These are phyloP conservation scores for Lichina pygmaea DNA, from an alignment of 495 filamentous ascomycete genomes.

Conservation along the genomic window DNA sequence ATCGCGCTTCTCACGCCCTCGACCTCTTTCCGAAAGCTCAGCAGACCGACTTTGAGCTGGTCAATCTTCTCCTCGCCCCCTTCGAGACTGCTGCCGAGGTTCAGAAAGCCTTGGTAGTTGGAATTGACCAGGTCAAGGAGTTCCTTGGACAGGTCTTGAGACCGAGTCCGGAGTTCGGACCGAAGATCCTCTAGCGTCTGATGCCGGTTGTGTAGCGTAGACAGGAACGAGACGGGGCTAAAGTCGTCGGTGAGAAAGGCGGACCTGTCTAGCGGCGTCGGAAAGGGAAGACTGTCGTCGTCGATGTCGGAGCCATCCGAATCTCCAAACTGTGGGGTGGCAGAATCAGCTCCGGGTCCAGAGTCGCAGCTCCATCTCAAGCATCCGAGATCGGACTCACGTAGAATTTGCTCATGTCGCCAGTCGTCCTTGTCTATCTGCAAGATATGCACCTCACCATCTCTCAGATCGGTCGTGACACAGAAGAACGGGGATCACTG, in stretches of 20 bases:
- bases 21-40: slow-evolving; percentile 64
- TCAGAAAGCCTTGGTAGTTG: slow-evolving; percentile 76
- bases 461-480: too few species aligned
- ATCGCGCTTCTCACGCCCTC: slow-evolving; percentile 27
- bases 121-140: slow-evolving; percentile 80
- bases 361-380: too few species aligned
- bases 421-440: too few species aligned
- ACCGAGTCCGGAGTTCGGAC: slow-evolving; percentile 51
- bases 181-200: slow-evolving; percentile 91
- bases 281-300: slow-evolving; percentile 56
- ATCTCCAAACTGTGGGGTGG: slow-evolving; percentile 19
- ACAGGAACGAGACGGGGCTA: slow-evolving; percentile 57
- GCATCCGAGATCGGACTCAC: slow-evolving; percentile 7
- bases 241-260: slow-evolving; percentile 62
- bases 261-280: slow-evolving; percentile 45
- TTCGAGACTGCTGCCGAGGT: slow-evolving; percentile 50
- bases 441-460: too few species aligned
- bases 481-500: too few species aligned
- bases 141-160: slow-evolving; percentile 49
- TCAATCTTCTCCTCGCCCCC: slow-evolving; percentile 83
- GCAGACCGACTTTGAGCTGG: slow-evolving; percentile 63
- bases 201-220: slow-evolving; percentile 47
- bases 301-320: slow-evolving; percentile 26
- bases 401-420: slow-evolving; percentile 16
- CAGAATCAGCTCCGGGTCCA: background rate